phyloP scores from a whole-genome alignment of 192 early-diverging fungal species.

The Pilobolus umbonatus region DNA sequence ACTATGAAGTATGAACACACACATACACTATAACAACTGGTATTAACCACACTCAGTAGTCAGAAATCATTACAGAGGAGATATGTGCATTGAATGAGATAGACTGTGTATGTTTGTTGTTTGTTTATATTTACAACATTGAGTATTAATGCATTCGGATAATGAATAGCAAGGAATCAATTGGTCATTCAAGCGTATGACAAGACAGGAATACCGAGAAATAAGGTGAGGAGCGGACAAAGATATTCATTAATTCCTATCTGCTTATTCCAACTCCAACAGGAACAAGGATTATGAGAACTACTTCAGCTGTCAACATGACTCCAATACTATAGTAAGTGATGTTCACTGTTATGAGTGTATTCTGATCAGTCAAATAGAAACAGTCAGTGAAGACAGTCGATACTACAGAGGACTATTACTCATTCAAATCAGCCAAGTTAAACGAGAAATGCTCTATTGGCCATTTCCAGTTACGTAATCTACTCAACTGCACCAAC shows the following conservation, averaged over 20 bases:
- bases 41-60: too few species aligned
- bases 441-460: constrained; percentile 44
- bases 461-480: constrained; percentile 62
- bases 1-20: too few species aligned
- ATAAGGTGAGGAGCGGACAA: constrained; percentile 36
- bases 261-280: neutral
- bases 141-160: too few species aligned
- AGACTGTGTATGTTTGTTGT: too few species aligned
- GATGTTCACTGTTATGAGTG: too few species aligned
- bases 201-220: constrained; percentile 31
- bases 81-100: too few species aligned
- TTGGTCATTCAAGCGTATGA: constrained; percentile 24
- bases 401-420: constrained; percentile 33
- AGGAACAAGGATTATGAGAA: constrained; percentile 9
- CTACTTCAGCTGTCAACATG: constrained; percentile 22
- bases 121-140: too few species aligned
- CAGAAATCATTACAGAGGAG: too few species aligned
- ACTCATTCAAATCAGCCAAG: constrained; percentile 42
- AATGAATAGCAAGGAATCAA: constrained; percentile 39
- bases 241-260: neutral
- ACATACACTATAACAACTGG: too few species aligned
- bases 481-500: constrained; percentile 52
- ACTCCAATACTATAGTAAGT: too few species aligned
- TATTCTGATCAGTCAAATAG: too few species aligned
- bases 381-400: constrained; percentile 25